phyloP scores from a whole-genome alignment of 202 grass and related monocot species.

The Panicum virgatum region DNA sequence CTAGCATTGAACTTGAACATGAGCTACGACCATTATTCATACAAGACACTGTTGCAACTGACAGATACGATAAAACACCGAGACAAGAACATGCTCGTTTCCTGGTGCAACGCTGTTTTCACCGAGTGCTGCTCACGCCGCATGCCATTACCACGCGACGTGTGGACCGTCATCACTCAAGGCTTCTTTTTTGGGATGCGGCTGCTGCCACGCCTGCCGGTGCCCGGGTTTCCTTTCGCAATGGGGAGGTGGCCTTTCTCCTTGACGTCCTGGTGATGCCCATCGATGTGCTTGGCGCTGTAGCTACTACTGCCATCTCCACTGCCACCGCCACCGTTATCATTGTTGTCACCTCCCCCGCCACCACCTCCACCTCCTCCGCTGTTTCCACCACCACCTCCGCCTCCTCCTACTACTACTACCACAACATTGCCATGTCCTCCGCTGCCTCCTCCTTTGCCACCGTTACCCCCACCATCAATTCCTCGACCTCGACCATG shows the following conservation, averaged over 20 bases:
- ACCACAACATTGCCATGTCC: not conserved
- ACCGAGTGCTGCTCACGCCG: not conserved
- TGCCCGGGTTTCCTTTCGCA: not conserved
- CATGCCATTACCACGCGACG: not conserved
- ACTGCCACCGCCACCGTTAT: no score
- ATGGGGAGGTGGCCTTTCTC: not conserved
- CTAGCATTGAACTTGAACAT: not conserved
- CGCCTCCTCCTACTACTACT: not conserved
- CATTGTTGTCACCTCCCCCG: accelerated
- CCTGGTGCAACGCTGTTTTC: not conserved
- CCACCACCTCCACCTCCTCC: accelerated
- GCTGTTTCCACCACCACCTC: not conserved
- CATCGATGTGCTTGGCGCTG: not conserved
- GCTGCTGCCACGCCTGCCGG: not conserved
- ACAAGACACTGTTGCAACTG: not conserved
- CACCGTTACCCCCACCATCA: not conserved
- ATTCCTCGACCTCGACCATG: not conserved
- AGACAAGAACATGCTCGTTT: not conserved
- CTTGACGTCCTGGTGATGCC: not conserved
- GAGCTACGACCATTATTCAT: not conserved
- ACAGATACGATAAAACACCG: not conserved
- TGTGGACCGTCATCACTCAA: not conserved
- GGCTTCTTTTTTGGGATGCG: not conserved
- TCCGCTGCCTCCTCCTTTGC: not conserved
- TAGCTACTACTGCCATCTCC: not conserved